Conservation (phyloP, 495 filamentous ascomycete genomes). For the Hypoxylon intermedium region DNA sequence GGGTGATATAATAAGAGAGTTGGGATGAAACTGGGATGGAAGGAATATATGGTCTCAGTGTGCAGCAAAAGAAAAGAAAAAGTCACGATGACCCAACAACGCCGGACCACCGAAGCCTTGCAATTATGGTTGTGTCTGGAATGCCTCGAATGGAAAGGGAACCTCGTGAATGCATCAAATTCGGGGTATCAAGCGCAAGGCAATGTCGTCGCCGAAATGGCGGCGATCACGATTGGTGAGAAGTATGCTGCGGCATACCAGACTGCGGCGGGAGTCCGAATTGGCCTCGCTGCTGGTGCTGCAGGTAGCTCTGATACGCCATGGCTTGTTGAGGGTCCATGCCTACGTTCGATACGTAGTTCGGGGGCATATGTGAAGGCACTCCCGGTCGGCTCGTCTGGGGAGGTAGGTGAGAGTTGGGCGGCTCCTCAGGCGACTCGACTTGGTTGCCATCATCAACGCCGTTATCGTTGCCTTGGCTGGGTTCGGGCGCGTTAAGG, state of each 20-base stretch:
- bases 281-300: constrained; percentile 60
- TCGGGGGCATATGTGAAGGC: constrained; percentile 58
- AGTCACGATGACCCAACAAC: constrained; percentile 46
- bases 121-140: constrained; percentile 43
- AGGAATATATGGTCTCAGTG: constrained; percentile 35
- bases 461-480: constrained; percentile 84
- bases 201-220: constrained; percentile 41
- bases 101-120: constrained; percentile 45
- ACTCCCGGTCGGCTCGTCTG: constrained; percentile 60
- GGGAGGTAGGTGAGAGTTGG: constrained; percentile 64
- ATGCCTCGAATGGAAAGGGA: constrained; percentile 48
- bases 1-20: constrained; percentile 36
- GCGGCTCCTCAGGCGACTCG: constrained; percentile 69
- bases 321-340: constrained; percentile 64
- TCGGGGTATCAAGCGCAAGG: constrained; percentile 57
- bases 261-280: constrained; percentile 61
- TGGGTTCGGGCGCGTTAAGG: constrained; percentile 94
- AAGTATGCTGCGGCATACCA: constrained; percentile 62
- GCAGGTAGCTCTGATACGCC: constrained; percentile 68
- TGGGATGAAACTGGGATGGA: constrained; percentile 33
- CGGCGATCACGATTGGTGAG: constrained; percentile 51
- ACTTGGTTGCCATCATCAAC: constrained; percentile 73
- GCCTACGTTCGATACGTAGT: constrained; percentile 60
- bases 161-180: constrained; percentile 59
- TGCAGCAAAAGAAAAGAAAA: constrained; percentile 19